Evolutionary conservation across 495 filamentous ascomycete species (phyloP).

Genomic region (Usnea hakonensis): DNA sequence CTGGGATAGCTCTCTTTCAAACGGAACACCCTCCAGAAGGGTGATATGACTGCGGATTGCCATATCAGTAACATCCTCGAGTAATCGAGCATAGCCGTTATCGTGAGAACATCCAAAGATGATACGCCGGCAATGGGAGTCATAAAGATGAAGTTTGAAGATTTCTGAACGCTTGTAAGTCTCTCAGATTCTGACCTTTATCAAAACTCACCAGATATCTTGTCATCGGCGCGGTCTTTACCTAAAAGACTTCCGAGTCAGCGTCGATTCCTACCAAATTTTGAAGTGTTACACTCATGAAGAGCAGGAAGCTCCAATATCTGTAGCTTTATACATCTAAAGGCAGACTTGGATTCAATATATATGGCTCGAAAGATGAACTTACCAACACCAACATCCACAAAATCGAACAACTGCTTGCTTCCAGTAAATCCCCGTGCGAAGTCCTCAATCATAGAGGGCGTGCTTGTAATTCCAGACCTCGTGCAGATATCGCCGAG

Average conservation of each 20-base stretch:
- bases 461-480: constrained; percentile 48
- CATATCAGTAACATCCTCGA: constrained; percentile 56
- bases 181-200: not conserved
- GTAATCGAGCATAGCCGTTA: constrained; percentile 58
- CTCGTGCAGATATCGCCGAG: constrained; percentile 52
- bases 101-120: constrained; percentile 74
- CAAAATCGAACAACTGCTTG: constrained; percentile 61
- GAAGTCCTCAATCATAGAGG: constrained; percentile 56
- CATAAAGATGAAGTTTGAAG: constrained; percentile 56
- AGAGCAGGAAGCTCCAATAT: not conserved
- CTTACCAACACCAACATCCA: constrained; percentile 39
- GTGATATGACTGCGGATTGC: constrained; percentile 53
- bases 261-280: constrained; percentile 41
- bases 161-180: constrained; percentile 45
- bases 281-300: not conserved
- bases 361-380: not conserved
- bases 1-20: constrained; percentile 54
- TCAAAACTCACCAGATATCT: constrained; percentile 57
- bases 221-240: constrained; percentile 63
- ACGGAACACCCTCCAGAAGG: constrained; percentile 66
- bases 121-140: constrained; percentile 75
- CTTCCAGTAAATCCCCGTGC: constrained; percentile 68
- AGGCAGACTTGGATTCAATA: no score
- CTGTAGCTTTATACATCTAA: no score
- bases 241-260: constrained; percentile 23